Base-by-base conservation (phyloP, 352 stramenopile species). In the Thraustotheca clavata region DNA sequence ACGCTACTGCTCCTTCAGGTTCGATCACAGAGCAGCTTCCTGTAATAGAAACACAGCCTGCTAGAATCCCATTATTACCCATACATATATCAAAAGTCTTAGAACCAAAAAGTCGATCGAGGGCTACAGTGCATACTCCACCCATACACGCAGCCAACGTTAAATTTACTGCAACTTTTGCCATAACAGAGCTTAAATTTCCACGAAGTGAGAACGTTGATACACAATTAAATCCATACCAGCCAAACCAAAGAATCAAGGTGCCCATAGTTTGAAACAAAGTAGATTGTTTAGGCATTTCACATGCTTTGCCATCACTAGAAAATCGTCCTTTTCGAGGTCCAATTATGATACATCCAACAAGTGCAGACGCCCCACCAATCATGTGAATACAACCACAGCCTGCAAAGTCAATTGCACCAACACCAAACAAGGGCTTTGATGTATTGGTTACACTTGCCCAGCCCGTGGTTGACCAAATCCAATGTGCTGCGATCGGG, bases 151-250 rank as follows among this genome's bases (percentile, higher is more conserved):
- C 83, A 26, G 73, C 63, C 48, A 96, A 61, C 38, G 86, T 94
- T 16, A 83, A 91, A 29, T 77, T 94, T 32, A 95, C 79, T 34
- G 82, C 77, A 34, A 71, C 73, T 33, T 89, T 74, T 43, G 76
- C 71, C 27, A 50, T 62, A 20, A 68, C 60, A 35, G 47, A 3
- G 34, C 73, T 70, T 12, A 83, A 60, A 20, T 72, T 29, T 59
- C 62, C 71, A 86, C 86, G n/a, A 35, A 68, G 27, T 88, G 62
- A 36, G 14, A 77, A 52, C 14, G 83, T 85, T 34, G 76, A 90
- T 40, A 84, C 86, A 54, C 73, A 70, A 72, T 96, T 96, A 74
- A 96, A 96, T 27, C 87, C 85, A 60, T 91, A 92, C 79, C 79
- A 87, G 29, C 85, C 83, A 59, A 92, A 86, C 85, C 85, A 94